Percentiles rank a stretch among this genome's conserved stretches.
These are phyloP conservation scores for Actinomucor elegans DNA, from an alignment of 371 early-diverging fungal species.

Conservation along the genomic window DNA sequence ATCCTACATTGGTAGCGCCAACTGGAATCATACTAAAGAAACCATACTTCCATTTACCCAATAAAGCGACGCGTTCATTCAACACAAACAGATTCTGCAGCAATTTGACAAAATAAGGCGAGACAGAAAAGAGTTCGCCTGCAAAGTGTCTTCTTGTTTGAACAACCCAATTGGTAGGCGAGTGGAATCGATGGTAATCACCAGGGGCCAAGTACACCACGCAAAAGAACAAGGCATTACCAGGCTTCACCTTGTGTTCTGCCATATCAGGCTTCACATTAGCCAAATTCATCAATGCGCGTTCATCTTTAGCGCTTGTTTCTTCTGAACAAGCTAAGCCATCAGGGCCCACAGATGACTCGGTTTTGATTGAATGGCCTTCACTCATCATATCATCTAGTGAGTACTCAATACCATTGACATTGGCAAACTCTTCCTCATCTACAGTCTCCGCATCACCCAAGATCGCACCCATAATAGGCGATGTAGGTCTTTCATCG, in stretches of 20 bases:
- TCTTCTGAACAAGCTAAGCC: constrained; percentile 35
- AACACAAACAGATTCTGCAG: constrained; percentile 89
- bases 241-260: constrained; percentile 54
- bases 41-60: constrained; percentile 92
- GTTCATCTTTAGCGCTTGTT: constrained; percentile 19
- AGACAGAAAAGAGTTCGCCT: constrained; percentile 93
- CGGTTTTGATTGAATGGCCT: constrained; percentile 29
- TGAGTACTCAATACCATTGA: constrained; percentile 91
- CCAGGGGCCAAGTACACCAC: constrained; percentile 97
- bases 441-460: constrained; percentile 54
- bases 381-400: constrained; percentile 80
- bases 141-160: constrained; percentile 86
- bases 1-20: constrained; percentile 97
- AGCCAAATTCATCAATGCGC: constrained; percentile 21
- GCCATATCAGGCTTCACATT: constrained; percentile 24
- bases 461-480: constrained; percentile 41
- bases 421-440: constrained; percentile 78
- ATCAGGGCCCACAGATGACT: constrained; percentile 42
- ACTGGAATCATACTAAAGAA: constrained; percentile 96
- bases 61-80: constrained; percentile 92
- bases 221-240: constrained; percentile 79
- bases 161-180: constrained; percentile 93
- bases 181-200: constrained; percentile 98
- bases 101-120: constrained; percentile 82
- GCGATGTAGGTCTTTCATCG: constrained; percentile 36